Conservation (phyloP, 768 basidiomycete species). For the Boletus tylopilopsis region DNA sequence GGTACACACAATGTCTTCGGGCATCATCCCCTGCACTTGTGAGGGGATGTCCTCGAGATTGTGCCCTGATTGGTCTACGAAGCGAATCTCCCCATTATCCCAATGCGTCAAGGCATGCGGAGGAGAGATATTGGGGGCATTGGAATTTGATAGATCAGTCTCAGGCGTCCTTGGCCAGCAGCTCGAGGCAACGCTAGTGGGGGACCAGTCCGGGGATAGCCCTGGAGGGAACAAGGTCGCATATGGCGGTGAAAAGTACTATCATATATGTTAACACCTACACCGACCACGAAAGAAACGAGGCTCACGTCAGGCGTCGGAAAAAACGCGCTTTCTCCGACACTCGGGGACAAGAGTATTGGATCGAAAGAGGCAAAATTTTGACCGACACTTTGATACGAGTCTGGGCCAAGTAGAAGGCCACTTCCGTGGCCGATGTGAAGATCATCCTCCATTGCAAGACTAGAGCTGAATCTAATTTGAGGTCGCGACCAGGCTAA, state of each 20-base stretch:
- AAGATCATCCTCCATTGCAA: background rate
- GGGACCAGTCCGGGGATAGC: conserved; percentile 27
- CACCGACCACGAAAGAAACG: background rate
- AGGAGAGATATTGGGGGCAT: background rate
- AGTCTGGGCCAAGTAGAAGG: conserved; percentile 7
- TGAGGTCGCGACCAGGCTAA: conserved; percentile 7
- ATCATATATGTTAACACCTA: background rate
- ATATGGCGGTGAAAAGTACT: conserved; percentile 1
- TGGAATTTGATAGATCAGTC: background rate
- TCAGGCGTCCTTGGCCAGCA: conserved; percentile 20
- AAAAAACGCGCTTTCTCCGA: background rate
- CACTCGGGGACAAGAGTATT: background rate
- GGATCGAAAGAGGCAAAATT: background rate
- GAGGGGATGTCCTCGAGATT: conserved; percentile 12
- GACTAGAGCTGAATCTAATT: background rate
- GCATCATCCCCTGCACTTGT: conserved; percentile 6
- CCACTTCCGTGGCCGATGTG: conserved; percentile 4
- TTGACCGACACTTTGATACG: background rate
- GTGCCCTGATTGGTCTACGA: conserved; percentile 16
- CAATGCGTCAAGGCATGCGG: background rate
- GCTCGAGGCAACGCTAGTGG: conserved; percentile 18
- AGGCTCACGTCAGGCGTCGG: conserved; percentile 8
- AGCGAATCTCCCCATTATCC: background rate
- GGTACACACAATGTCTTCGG: conserved; percentile 21
- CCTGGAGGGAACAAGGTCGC: conserved; percentile 6